Evolutionary conservation across 2,329 filamentous ascomycete species (phyloP), one percentile per base, ranked within the genome.

Genomic region (Cytospora leucostoma): DNA sequence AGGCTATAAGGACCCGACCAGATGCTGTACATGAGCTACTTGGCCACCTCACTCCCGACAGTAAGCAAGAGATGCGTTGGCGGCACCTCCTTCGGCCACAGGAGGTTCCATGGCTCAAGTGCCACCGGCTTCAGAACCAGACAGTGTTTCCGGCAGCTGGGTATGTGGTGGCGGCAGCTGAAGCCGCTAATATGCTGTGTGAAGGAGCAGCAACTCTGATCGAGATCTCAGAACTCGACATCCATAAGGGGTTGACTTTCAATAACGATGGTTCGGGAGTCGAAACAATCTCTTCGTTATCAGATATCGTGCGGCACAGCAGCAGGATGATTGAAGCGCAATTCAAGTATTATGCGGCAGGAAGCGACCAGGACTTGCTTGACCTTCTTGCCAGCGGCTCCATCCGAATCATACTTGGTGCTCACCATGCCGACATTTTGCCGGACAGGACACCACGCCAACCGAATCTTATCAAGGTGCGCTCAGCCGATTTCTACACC

Each of bases 141-240:
- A 67, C 73, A 13, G 68, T 82, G 0, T 80, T 79, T 37, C 79
- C 80, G 0, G 73, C 67, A 0, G 66, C 71, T 0, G 70, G 67
- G 0, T 72, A 70, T 47, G 64, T 67, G 27, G 61, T 66, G 8
- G 66, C 63, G 58, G 68, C 66, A 1, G 7, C 72, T 0, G 70
- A 73, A 27, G 68, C 72, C 2, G 35, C 53, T 27, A 47, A 34
- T 47, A 66, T 10, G 34, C 56, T 55, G 33, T 55, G 37, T 17
- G 40, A 50, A 10, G 63, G 59, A 34, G 3, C 5, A 1, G 54
- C 66, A 7, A 13, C 50, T 21, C 37, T 66, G 3, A 19, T 67
- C 19, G 67, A 72, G 53, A 44, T 73, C 2, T 27, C 62, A 1
- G 33, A 71, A n/a, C 53, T 72, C 1, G 49, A 47, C 8, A 68